Percentiles rank a stretch among this genome's conserved stretches.
phyloP scores from a whole-genome alignment of 257 asterid species.

The Fraxinus excelsior region DNA sequence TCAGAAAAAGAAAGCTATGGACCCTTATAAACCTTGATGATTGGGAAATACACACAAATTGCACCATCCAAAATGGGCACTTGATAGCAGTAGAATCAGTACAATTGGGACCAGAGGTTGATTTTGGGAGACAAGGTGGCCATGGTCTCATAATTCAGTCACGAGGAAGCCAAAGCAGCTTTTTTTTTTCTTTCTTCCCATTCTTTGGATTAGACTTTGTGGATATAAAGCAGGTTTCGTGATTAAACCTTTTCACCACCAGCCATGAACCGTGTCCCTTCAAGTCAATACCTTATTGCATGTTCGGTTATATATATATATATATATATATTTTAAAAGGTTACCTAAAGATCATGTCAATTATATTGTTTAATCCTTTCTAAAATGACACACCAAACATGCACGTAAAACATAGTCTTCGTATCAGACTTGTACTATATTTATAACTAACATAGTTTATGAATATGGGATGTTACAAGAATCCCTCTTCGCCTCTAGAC shows the following conservation, averaged over 20 bases:
- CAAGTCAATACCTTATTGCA: conserved; percentile 14
- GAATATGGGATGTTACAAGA: too few species aligned
- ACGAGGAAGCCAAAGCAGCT: conserved; percentile 36
- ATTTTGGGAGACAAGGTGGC: conserved; percentile 37
- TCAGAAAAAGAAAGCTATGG: not conserved
- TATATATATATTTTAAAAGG: too few species aligned
- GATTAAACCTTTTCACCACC: conserved; percentile 39
- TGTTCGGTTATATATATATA: too few species aligned
- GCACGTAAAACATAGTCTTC: not conserved
- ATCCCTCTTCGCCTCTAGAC: too few species aligned
- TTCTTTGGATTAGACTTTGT: conserved; percentile 13
- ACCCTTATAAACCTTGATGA: conserved; percentile 7
- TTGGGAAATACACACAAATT: conserved; percentile 18
- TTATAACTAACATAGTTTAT: not conserved
- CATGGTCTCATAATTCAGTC: conserved; percentile 34
- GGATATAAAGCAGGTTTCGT: conserved; percentile 31
- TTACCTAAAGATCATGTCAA: not conserved
- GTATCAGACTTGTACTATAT: not conserved
- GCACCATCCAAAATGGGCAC: not conserved
- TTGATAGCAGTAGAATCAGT: not conserved
- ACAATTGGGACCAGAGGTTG: not conserved
- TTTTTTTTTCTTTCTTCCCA: not conserved
- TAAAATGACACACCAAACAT: not conserved
- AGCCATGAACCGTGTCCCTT: conserved; percentile 45
- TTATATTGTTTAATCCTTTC: not conserved